Conservation (phyloP, 1,139 yeast genomes). For the Yamadazyma diddensiae region DNA sequence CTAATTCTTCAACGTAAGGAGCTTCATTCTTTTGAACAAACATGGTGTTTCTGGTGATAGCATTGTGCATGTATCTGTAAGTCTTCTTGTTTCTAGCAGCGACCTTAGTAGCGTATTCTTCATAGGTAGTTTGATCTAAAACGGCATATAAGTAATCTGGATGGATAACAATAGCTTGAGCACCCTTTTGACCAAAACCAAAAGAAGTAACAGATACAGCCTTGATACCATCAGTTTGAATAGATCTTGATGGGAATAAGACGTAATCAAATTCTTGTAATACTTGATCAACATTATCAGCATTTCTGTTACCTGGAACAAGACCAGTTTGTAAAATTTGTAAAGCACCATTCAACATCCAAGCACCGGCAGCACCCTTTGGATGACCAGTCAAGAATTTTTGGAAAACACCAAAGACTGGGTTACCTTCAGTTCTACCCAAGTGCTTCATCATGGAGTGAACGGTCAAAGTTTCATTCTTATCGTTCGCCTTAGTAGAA, state of each 20-base stretch:
- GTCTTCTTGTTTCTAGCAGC: constrained; percentile 82
- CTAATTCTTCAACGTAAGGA: constrained; percentile 86
- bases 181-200: constrained; percentile 99
- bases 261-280: constrained; percentile 84
- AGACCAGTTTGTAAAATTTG: constrained; percentile 90
- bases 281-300: constrained; percentile 86
- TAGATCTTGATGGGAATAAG: constrained; percentile 89
- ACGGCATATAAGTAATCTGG: constrained; percentile 91
- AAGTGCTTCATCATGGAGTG: constrained; percentile 90
- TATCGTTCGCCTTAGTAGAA: constrained; percentile 95
- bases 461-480: constrained; percentile 92
- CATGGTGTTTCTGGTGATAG: constrained; percentile 86
- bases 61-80: constrained; percentile 94
- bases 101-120: constrained; percentile 69
- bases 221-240: constrained; percentile 95
- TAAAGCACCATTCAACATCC: constrained; percentile 99
- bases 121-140: constrained; percentile 67
- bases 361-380: constrained; percentile 99
- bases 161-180: constrained; percentile 87
- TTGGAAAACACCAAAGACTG: constrained; percentile 97
- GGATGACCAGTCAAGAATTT: constrained; percentile 99
- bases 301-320: constrained; percentile 98
- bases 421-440: constrained; percentile 97
- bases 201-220: constrained; percentile 96
- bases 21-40: constrained; percentile 92